Conservation (phyloP, 306 rosid species). For the Senna tora region DNA sequence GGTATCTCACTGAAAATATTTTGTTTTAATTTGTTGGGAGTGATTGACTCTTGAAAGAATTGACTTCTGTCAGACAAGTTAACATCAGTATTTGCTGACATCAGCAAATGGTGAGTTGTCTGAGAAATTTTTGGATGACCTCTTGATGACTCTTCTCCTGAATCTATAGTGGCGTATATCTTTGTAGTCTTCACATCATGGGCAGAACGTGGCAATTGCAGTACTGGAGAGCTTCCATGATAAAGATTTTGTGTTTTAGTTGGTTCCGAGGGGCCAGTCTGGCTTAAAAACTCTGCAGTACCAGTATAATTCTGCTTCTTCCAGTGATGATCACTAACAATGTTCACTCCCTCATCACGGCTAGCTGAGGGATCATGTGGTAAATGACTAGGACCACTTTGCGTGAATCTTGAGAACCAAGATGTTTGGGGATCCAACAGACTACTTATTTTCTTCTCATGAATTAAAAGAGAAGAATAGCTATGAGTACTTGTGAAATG, state of each 20-base stretch:
- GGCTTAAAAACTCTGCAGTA: constrained; percentile 42
- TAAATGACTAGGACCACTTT: constrained; percentile 43
- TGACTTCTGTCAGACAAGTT: constrained; percentile 50
- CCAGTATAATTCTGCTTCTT: constrained; percentile 47
- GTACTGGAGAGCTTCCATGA: constrained; percentile 42
- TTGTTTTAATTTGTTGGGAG: constrained; percentile 50
- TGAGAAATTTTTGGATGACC: constrained; percentile 55
- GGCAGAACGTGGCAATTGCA: constrained; percentile 50
- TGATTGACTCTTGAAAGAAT: constrained; percentile 43
- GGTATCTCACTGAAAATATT: constrained; percentile 44
- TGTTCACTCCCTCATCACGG: constrained; percentile 40
- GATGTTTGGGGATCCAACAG: constrained; percentile 46
- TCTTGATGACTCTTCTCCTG: constrained; percentile 57
- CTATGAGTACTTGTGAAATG: constrained; percentile 38
- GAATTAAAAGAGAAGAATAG: constrained; percentile 52
- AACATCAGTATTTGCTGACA: constrained; percentile 49
- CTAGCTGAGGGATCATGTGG: constrained; percentile 47
- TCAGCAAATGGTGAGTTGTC: constrained; percentile 56
- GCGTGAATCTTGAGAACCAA: constrained; percentile 47
- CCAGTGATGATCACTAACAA: constrained; percentile 45
- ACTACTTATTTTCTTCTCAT: constrained; percentile 51
- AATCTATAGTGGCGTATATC: constrained; percentile 52
- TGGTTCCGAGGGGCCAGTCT: constrained; percentile 44
- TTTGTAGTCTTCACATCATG: constrained; percentile 54
- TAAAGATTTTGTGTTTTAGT: constrained; percentile 39